phyloP scores from a whole-genome alignment of 306 rosid genomes.

The Biancaea sappan region DNA sequence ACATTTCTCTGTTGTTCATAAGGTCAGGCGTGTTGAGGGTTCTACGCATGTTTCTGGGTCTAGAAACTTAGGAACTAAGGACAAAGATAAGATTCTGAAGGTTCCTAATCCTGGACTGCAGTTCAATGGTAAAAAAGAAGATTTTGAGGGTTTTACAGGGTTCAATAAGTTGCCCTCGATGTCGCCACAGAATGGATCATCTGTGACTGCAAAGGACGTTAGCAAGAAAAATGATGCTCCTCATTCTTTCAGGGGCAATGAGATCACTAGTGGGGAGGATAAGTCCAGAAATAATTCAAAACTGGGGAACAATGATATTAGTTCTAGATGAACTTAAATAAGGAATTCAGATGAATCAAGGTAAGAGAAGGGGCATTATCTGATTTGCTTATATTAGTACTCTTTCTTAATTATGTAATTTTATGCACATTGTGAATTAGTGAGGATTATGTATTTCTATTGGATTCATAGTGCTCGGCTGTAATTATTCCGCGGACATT shows the following conservation, averaged over 20 bases:
- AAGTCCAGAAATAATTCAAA: conserved; percentile 28
- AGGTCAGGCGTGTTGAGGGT: conserved; percentile 30
- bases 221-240: conserved; percentile 23
- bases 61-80: conserved; percentile 27
- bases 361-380: conserved; percentile 23
- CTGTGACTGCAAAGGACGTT: conserved; percentile 14
- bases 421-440: conserved; percentile 5
- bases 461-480: not conserved
- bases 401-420: not conserved
- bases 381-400: too few relatives aligned
- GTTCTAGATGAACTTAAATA: conserved; percentile 26
- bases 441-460: not conserved
- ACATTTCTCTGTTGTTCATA: conserved; percentile 32
- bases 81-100: conserved; percentile 3
- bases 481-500: conserved; percentile 30
- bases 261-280: conserved; percentile 29
- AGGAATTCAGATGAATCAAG: conserved; percentile 28
- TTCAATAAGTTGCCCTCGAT: not conserved
- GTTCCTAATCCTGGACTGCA: not conserved
- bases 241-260: conserved; percentile 30
- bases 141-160: not conserved
- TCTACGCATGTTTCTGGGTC: conserved; percentile 43
- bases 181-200: conserved; percentile 8
- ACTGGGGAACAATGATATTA: conserved; percentile 29
- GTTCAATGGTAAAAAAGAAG: conserved; percentile 7